These are phyloP conservation scores for Scleroderma bovista DNA, from an alignment of 768 basidiomycete genomes.

Conservation along the genomic window DNA sequence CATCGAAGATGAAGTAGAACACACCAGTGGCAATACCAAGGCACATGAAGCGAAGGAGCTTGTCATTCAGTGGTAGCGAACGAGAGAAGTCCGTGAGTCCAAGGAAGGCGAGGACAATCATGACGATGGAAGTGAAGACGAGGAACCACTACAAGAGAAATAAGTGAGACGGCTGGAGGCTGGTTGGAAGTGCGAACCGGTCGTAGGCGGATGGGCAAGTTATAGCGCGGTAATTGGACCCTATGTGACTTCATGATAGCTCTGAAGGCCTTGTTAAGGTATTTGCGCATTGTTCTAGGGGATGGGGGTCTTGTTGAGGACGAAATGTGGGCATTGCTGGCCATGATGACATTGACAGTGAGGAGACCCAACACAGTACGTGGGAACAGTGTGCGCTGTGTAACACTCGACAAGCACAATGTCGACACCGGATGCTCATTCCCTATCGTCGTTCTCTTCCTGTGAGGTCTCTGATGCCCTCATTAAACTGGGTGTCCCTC, in stretches of 20 bases:
- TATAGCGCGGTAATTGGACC: conserved; percentile 57
- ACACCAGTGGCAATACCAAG: conserved; percentile 70
- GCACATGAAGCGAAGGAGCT: conserved; percentile 74
- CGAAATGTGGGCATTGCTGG: conserved; percentile 4
- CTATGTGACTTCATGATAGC: conserved; percentile 68
- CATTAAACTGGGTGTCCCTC: conserved; percentile 63
- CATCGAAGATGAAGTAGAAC: conserved; percentile 85
- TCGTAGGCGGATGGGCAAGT: conserved; percentile 66
- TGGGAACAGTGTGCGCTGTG: too few species aligned
- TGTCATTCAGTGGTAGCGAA: conserved; percentile 69
- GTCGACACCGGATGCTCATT: conserved; percentile 2
- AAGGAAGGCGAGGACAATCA: conserved; percentile 65
- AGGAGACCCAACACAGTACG: too few species aligned
- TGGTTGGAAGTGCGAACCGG: conserved; percentile 41
- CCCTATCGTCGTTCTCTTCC: conserved; percentile 46
- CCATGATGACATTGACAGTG: conserved; percentile 4
- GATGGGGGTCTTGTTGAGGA: conserved; percentile 8
- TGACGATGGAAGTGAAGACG: conserved; percentile 60
- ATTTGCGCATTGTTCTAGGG: conserved; percentile 26
- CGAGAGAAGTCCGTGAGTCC: conserved; percentile 70
- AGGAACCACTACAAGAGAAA: conserved; percentile 64
- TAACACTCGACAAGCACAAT: neutral
- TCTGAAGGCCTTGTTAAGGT: conserved; percentile 43
- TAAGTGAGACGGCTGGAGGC: conserved; percentile 3
- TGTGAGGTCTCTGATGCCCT: conserved; percentile 90